Evolutionary conservation across 2,329 filamentous ascomycete species (phyloP).

Genomic region (Metarhizium anisopliae): DNA sequence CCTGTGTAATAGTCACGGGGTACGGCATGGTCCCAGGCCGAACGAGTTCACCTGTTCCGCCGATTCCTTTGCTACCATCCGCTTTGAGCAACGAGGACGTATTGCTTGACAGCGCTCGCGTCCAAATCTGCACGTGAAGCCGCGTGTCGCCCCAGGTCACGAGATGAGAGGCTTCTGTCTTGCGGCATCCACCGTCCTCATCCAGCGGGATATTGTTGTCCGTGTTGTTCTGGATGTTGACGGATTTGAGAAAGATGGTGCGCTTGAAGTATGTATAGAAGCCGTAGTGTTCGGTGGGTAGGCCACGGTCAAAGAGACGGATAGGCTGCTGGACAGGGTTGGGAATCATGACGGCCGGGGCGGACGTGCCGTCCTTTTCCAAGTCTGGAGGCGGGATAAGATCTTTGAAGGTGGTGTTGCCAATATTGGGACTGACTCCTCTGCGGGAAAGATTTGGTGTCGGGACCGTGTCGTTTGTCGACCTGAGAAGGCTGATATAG

Average conservation of each 20-base stretch:
- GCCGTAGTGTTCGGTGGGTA: constrained; percentile 77
- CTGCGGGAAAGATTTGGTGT: constrained; percentile 16
- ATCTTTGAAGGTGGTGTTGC: constrained; percentile 20
- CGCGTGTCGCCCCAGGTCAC: constrained; percentile 53
- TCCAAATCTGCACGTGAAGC: constrained; percentile 59
- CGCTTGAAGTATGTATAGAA: constrained; percentile 92
- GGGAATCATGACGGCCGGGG: constrained; percentile 63
- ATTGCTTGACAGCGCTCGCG: constrained; percentile 34
- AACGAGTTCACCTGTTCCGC: constrained; percentile 21
- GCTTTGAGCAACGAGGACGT: constrained; percentile 29
- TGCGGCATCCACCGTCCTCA: constrained; percentile 42
- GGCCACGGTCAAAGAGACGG: constrained; percentile 74
- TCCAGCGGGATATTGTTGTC: constrained; percentile 38
- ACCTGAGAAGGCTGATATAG: constrained; percentile 64
- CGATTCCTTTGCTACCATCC: constrained; percentile 18
- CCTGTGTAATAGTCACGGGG: constrained; percentile 50
- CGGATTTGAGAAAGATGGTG: constrained; percentile 68
- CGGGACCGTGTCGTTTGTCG: constrained; percentile 26
- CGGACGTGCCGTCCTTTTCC: constrained; percentile 61
- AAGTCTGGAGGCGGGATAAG: constrained; percentile 56
- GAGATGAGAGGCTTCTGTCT: constrained; percentile 44
- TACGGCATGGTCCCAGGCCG: constrained; percentile 55
- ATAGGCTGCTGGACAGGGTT: constrained; percentile 67
- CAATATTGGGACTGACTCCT: constrained; percentile 8
- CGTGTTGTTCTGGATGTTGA: constrained; percentile 36